Percentiles rank a stretch among this genome's conserved stretches.
Conservation (phyloP, 129 eudicot species). For the Flaveria linearis region DNA sequence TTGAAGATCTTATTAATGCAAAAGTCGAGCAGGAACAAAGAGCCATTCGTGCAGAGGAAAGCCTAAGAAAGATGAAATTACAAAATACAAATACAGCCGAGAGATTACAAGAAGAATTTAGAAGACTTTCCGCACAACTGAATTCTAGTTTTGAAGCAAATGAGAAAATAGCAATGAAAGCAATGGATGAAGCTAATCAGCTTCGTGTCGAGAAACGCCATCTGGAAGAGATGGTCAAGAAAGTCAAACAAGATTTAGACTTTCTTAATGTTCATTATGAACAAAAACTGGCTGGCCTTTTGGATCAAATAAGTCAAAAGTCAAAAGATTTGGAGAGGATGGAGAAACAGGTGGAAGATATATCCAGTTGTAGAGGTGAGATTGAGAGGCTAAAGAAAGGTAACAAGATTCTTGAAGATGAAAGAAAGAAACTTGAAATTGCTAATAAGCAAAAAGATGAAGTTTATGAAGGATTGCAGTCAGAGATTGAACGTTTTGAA, state of each 20-base stretch:
- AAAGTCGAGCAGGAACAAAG: constrained; percentile 86
- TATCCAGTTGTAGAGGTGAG: constrained; percentile 43
- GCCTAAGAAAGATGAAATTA: constrained; percentile 58
- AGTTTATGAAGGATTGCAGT: constrained; percentile 37
- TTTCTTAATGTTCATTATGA: constrained; percentile 43
- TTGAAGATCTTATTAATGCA: constrained; percentile 62
- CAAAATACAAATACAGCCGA: constrained; percentile 75
- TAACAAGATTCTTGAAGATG: constrained; percentile 43
- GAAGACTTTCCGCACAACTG: constrained; percentile 81
- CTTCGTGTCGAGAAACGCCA: constrained; percentile 59
- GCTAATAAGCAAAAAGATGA: constrained; percentile 56
- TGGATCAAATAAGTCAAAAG: constrained; percentile 43
- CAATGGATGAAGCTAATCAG: constrained; percentile 70
- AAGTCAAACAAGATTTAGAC: constrained; percentile 56
- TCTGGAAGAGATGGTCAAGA: constrained; percentile 58
- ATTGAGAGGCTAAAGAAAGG: constrained; percentile 47
- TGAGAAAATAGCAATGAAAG: constrained; percentile 71
- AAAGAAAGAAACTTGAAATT: constrained; percentile 52
- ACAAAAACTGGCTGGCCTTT: constrained; percentile 50
- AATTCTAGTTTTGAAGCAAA: constrained; percentile 71
- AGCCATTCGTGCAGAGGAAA: constrained; percentile 80
- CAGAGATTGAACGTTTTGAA: constrained; percentile 54
- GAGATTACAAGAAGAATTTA: constrained; percentile 83
- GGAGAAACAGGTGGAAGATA: constrained; percentile 50
- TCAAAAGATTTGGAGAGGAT: constrained; percentile 44